Evolutionary conservation across 1,284 basidiomycete genomes (phyloP).

Genomic region (Violaceomyces palustris): DNA sequence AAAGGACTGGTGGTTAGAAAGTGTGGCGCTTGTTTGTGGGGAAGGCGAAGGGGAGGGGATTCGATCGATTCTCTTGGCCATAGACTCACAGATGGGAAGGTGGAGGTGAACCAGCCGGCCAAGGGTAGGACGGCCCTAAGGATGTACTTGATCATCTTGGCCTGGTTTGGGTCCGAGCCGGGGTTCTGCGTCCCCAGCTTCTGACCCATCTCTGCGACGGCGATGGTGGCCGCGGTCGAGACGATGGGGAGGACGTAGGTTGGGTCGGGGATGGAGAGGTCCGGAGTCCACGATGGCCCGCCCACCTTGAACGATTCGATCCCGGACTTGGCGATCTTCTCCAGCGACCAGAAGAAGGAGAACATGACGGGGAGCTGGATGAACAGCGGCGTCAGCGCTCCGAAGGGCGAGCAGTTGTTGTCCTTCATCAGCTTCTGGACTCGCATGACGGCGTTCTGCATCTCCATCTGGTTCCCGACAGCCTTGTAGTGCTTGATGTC

Average conservation of each 20-base stretch:
- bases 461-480: constrained; percentile 59
- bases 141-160: constrained; percentile 67
- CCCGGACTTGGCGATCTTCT: constrained; percentile 67
- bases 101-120: constrained; percentile 62
- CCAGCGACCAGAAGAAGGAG: constrained; percentile 78
- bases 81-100: constrained; percentile 39
- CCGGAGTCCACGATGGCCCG: constrained; percentile 70
- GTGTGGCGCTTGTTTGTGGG: background rate
- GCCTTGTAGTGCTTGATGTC: constrained; percentile 57
- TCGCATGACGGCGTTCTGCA: constrained; percentile 61
- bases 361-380: constrained; percentile 73
- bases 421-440: constrained; percentile 66
- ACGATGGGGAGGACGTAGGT: constrained; percentile 70
- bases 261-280: constrained; percentile 75
- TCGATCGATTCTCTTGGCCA: background rate
- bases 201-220: constrained; percentile 62
- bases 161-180: constrained; percentile 50
- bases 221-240: constrained; percentile 64
- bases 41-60: background rate
- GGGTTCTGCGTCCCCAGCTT: constrained; percentile 58
- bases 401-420: constrained; percentile 65
- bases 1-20: background rate
- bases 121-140: constrained; percentile 64
- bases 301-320: constrained; percentile 71
- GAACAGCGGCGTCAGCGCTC: constrained; percentile 62